A percentile compares a stretch with the other conserved stretches of the same genome.
phyloP scores from a whole-genome alignment of 257 asterid species.

The Dorcoceras hygrometricum region DNA sequence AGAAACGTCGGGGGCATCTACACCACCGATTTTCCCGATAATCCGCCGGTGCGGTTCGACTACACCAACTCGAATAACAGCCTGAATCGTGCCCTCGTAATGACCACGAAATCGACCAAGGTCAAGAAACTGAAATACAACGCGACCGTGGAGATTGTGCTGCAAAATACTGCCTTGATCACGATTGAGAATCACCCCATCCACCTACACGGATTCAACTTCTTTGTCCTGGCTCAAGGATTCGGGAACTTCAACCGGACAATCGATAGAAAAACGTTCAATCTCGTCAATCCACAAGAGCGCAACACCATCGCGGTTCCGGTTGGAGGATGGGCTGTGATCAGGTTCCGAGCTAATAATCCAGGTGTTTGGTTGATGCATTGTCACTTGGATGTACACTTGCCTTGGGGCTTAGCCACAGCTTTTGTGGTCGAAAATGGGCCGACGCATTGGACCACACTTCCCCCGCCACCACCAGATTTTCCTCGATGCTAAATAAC shows the following conservation, averaged over 20 bases:
- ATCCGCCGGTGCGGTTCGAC: conserved; percentile 47
- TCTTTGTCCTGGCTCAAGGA: conserved; percentile 56
- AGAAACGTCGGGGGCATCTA: conserved; percentile 42
- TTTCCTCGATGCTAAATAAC: conserved; percentile 52
- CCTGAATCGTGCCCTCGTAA: conserved; percentile 27
- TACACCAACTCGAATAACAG: conserved; percentile 34
- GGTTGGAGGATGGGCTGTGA: conserved; percentile 66
- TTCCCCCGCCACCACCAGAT: conserved; percentile 78
- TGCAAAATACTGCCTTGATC: conserved; percentile 57
- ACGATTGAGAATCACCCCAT: conserved; percentile 58
- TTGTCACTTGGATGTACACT: conserved; percentile 77
- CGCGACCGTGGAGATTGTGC: conserved; percentile 43
- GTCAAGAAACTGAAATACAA: conserved; percentile 47
- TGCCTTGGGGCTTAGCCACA: conserved; percentile 69
- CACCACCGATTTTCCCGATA: conserved; percentile 49
- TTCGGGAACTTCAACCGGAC: conserved; percentile 49
- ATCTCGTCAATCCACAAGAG: conserved; percentile 47
- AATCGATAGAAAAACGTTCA: conserved; percentile 35
- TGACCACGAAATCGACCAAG: conserved; percentile 42
- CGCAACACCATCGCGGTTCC: conserved; percentile 65
- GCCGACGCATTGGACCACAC: conserved; percentile 42
- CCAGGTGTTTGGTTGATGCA: conserved; percentile 81
- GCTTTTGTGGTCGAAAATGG: conserved; percentile 72
- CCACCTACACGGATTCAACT: conserved; percentile 62
- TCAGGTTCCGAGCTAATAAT: conserved; percentile 54